phyloP scores from a whole-genome alignment of 2,329 filamentous ascomycete genomes.

The Harringtonia aguacate region DNA sequence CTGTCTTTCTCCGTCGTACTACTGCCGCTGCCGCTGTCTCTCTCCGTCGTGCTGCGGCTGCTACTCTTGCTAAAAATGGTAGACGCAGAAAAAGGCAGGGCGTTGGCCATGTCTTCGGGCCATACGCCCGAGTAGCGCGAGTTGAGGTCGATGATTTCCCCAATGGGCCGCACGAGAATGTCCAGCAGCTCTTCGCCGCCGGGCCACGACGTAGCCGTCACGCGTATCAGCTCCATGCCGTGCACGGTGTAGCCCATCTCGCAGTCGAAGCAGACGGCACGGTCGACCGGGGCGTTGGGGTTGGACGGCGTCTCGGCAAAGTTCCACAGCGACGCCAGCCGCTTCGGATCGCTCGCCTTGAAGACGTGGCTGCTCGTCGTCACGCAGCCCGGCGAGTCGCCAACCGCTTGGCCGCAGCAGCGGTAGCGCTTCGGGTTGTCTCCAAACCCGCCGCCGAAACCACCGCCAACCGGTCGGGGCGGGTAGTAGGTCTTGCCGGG shows the following conservation, averaged over 20 bases:
- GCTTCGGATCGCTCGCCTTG: constrained; percentile 66
- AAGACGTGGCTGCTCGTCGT: constrained; percentile 69
- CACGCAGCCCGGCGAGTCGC: constrained; percentile 65
- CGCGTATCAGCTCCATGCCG: constrained; percentile 78
- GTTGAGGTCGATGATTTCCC: constrained; percentile 37
- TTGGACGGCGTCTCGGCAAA: constrained; percentile 71
- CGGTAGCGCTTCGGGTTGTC: constrained; percentile 53
- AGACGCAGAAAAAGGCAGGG: constrained; percentile 41
- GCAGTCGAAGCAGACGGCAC: constrained; percentile 81
- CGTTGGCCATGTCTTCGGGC: constrained; percentile 62
- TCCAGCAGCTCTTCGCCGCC: constrained; percentile 65
- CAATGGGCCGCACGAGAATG: constrained; percentile 29
- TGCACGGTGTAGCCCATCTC: constrained; percentile 94
- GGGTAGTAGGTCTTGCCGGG: constrained; percentile 60
- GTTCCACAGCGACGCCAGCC: constrained; percentile 68
- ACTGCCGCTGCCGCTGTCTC: neutral
- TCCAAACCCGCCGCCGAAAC: constrained; percentile 45
- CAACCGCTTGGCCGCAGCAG: constrained; percentile 70
- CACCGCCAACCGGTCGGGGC: constrained; percentile 23
- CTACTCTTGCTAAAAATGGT: neutral
- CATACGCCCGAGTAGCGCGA: constrained; percentile 84
- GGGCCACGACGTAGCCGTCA: constrained; percentile 87
- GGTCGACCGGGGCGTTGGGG: constrained; percentile 32
- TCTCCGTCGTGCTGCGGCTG: too few species aligned
- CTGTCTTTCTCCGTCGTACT: too few species aligned